These are phyloP conservation scores for Zoysia pacifica DNA, from an alignment of 176 grass and related monocot species.

Conservation along the genomic window DNA sequence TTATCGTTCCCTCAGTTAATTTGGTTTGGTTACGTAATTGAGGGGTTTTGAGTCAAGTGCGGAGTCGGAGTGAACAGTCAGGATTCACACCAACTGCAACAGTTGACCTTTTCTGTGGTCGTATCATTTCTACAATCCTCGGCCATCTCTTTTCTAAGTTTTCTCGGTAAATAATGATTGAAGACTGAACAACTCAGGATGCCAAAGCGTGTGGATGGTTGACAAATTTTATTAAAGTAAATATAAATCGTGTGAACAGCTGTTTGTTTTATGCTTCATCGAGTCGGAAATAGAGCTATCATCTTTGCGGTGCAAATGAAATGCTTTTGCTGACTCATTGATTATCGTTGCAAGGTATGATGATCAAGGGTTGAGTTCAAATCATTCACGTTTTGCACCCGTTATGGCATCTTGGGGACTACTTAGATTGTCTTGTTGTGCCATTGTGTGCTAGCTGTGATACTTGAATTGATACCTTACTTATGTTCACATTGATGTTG, in stretches of 20 bases:
- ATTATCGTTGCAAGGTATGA: slow-evolving; percentile 21
- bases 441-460: slow-evolving; percentile 20
- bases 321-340: not conserved
- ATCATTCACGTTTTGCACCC: slow-evolving; percentile 6
- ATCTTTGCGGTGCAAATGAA: slow-evolving; percentile 5
- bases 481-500: not conserved
- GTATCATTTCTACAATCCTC: slow-evolving; percentile 11
- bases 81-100: slow-evolving; percentile 37
- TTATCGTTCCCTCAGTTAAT: not conserved
- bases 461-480: slow-evolving; percentile 11
- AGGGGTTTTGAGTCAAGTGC: slow-evolving; percentile 19
- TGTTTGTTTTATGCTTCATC: not conserved
- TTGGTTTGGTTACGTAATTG: slow-evolving; percentile 12
- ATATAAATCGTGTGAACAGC: not conserved
- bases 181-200: slow-evolving; percentile 3
- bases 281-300: not conserved
- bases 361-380: not conserved
- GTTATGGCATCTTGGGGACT: not conserved
- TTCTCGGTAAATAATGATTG: slow-evolving; percentile 29
- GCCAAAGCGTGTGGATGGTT: slow-evolving; percentile 28
- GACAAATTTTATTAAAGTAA: slow-evolving; percentile 10
- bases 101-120: slow-evolving; percentile 38
- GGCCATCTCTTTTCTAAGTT: not conserved
- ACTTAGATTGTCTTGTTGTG: not conserved
- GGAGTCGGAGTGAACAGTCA: slow-evolving; percentile 36